Base-by-base conservation (phyloP, 768 basidiomycete species). In the Neoboletus subvelutipes region DNA sequence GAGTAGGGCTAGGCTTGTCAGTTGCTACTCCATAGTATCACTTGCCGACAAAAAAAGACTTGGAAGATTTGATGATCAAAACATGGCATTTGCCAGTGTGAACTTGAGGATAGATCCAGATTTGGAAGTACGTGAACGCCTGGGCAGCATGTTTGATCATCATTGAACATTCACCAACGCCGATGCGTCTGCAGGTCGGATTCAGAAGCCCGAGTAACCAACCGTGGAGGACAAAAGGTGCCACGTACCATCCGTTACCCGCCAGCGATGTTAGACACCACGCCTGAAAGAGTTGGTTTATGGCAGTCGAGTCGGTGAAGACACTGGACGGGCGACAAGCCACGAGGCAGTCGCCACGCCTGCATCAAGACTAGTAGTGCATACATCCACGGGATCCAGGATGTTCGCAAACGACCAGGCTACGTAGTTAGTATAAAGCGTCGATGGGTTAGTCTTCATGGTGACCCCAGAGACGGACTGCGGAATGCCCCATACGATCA, bases 211-310 rank as follows among this genome's bases (percentile, higher is more conserved):
- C 22, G 6, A 41, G 5, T 41, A 22, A 20, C 40, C 40, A 41
- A 41, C 11, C 12, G 20, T 91, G 5, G 6, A 41, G 12, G 40
- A 20, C 13, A 22, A 13, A 15, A 4, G 36, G 6, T 22, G 4
- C 22, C 24, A 24, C 22, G 42, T 9, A 24, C 13, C 24, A 22
- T 17, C 15, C 4, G 15, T 17, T 24, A 9, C 15, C 15, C 15
- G 15, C 24, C 42, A 17, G 22, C 13, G 15, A 43, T 17, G 24
- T 17, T 17, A 15, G 41, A 8, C 42, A 17, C 24, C 34, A 34
- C 22, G 22, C 15, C 7, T 15, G 22, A 15, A 8, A 42, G 22
- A 24, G 13, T 22, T 42, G 22, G 20, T 13, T 41, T 41, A 12
- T 41, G 40, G 20, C 20, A 15, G 11, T 24, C 13, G 41, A 22